Evolutionary conservation across 2,329 filamentous ascomycete species (phyloP).

Genomic region (Hyphodiscus sp.): DNA sequence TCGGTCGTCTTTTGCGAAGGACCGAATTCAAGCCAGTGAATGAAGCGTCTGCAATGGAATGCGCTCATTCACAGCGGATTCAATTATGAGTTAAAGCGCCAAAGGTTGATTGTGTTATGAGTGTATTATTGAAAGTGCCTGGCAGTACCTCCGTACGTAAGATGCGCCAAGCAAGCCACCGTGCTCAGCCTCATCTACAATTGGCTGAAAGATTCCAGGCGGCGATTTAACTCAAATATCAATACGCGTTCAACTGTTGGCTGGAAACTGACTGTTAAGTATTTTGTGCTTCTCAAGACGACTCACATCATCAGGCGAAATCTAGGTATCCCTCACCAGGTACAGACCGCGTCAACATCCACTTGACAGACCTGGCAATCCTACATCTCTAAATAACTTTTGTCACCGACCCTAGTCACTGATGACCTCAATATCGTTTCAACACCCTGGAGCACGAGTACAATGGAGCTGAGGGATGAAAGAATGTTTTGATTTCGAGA

Average conservation of each 20-base stretch:
- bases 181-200: constrained; percentile 9
- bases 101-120: constrained; percentile 1
- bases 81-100: neutral
- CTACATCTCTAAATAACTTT: neutral
- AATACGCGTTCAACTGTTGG: constrained; percentile 4
- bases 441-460: neutral
- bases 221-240: constrained; percentile 1
- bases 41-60: neutral
- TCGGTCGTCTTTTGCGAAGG: neutral
- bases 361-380: neutral
- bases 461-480: neutral
- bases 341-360: neutral
- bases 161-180: constrained; percentile 9
- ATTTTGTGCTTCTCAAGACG: neutral
- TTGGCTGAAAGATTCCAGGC: constrained; percentile 3
- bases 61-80: neutral
- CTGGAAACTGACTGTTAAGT: neutral
- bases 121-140: constrained; percentile 2
- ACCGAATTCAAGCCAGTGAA: neutral
- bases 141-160: constrained; percentile 12
- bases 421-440: neutral
- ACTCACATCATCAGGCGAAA: neutral
- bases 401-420: too few relatives aligned
- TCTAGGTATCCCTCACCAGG: neutral
- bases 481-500: neutral